Evolutionary conservation across 345 rosid species (phyloP), one percentile per base, ranked within the genome.

Genomic region (Theobroma cacao): DNA sequence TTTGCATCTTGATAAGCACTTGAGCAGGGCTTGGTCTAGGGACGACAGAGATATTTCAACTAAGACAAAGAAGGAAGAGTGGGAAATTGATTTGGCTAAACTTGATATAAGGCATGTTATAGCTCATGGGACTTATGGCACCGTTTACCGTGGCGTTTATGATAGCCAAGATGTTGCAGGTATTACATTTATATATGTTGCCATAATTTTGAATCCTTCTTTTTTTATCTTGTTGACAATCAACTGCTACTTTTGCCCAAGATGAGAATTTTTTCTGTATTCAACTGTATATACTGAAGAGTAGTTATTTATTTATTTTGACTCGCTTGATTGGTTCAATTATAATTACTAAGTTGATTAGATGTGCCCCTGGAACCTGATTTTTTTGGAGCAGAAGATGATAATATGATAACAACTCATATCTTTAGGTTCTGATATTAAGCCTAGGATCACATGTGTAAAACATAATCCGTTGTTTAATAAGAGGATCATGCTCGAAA

Each of bases 101-200:
- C 86, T 91, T 74, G 92, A 91, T 20, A 80, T 93, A 45, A 91
- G 81, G 74, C 84, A 86, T 65, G 95, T 84, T 80, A 75, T 93
- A 50, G 95, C 95, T 40, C 85, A 85, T 75, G 95, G 97, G 53
- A 91, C 95, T 78, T 91, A 87, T 38, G 97, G 97, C 14, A 90
- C 89, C 38, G 94, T 93, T 41, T 91, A 88, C 65, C 91, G 92
- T 40, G 97, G 94, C 55, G 80, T 79, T 77, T 93, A 93, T 87
- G 95, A 91, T 84, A 84, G 78, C 78, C 93, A 86, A 83, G 90
- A 91, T 75, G 91, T 90, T 83, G 97, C 97, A 72, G 97, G 97
- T 92, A 81, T 75, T 34, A 36, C 34, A 43, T 64, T 40, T 33
- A 31, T 55, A 36, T 74, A 58, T 22, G 1, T 41, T 75, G 20